Evolutionary conservation across 805 yeast species (phyloP).

Genomic region (Spathaspora girioi): DNA sequence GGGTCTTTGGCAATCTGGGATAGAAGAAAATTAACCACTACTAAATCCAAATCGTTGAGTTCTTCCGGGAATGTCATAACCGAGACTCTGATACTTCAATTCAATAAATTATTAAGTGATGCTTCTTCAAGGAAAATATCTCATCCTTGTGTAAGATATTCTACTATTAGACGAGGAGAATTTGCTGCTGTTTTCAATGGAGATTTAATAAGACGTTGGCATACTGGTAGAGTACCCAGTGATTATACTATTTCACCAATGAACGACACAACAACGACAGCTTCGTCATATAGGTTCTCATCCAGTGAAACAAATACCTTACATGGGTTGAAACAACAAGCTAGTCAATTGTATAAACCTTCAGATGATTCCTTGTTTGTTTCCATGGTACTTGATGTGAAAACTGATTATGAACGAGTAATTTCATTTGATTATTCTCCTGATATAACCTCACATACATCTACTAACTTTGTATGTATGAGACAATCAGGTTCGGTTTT

Average conservation of each 20-base stretch:
- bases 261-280: neutral
- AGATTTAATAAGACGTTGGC: slow-evolving; percentile 75
- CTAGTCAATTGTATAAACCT: slow-evolving; percentile 33
- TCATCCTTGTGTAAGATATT: slow-evolving; percentile 66
- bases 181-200: slow-evolving; percentile 79
- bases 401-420: slow-evolving; percentile 76
- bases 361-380: slow-evolving; percentile 64
- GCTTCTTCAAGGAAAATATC: slow-evolving; percentile 52
- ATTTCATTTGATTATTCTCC: slow-evolving; percentile 83
- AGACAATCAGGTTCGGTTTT: slow-evolving; percentile 87
- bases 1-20: slow-evolving; percentile 86
- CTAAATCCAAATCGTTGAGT: slow-evolving; percentile 7
- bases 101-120: slow-evolving; percentile 60
- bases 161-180: slow-evolving; percentile 64
- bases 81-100: slow-evolving; percentile 57
- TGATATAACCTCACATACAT: slow-evolving; percentile 42
- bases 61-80: slow-evolving; percentile 18
- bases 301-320: neutral
- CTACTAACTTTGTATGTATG: slow-evolving; percentile 76
- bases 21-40: slow-evolving; percentile 51
- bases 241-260: slow-evolving; percentile 3
- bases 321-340: slow-evolving; percentile 28
- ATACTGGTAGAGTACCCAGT: slow-evolving; percentile 55
- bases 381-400: slow-evolving; percentile 68
- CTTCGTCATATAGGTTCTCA: neutral